Base-by-base conservation (phyloP, 768 basidiomycete species). In the Boletus subparvulus region DNA sequence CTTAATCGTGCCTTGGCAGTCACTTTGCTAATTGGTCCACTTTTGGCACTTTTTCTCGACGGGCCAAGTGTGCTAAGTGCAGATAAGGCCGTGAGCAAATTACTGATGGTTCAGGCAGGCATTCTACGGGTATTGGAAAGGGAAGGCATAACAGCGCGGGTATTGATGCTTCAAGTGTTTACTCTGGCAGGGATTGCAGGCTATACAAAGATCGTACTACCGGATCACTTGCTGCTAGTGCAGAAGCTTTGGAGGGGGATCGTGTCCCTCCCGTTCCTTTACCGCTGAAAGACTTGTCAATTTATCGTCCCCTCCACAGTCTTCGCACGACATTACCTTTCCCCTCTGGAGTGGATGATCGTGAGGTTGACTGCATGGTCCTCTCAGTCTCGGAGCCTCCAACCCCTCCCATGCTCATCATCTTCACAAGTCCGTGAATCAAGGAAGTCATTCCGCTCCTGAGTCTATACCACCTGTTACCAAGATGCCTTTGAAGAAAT, bases 231-330 rank as follows among this genome's bases (percentile, higher is more conserved):
- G 83, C 81, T 45, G 74, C 75, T 48, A 82, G 80, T 61, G 81
- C 78, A 48, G 90, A 93, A 59, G 72, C 73, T 43, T 70, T 74
- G 42, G 88, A 90, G 54, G 84, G 83, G 62, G 74, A 75, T 56
- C 65, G 75, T 54, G 94, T 97, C n/a, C 94, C 94, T 17, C 94
- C 94, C 28, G 93, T 96, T 4, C 94, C 94, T 35, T 94, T 93
- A 36, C 76, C 96, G 30, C 94, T 94, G 41, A 95, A 97, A 75
- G 92, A 93, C 65, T 72, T 94, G 52, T 85, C 87, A n/a, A 83
- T 74, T 21, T 90, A 85, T 74, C 85, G 84, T 50, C 86, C 88
- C 1, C 88, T 87, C 85, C 84, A 17, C 74, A 80, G 19, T 80
- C 85, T 17, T 80, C 88, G 17, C 75, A 84, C 28, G 76, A 78